A percentile compares a stretch with the other conserved stretches of the same genome.
phyloP scores from a whole-genome alignment of 148 eudicot genomes.

The Salicornia ramosissima region DNA sequence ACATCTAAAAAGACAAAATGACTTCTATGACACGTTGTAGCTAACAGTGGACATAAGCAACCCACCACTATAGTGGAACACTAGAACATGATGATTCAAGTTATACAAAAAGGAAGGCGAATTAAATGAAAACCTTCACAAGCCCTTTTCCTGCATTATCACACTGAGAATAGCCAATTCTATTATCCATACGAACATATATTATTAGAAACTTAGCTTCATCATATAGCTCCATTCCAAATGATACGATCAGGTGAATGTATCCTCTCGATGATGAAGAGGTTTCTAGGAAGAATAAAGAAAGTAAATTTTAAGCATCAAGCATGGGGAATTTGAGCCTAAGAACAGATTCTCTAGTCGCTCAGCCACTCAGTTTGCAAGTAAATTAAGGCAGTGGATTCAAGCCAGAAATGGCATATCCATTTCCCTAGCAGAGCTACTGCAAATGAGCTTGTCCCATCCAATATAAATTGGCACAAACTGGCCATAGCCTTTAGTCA shows the following conservation, averaged over 20 bases:
- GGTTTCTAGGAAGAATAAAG: not conserved
- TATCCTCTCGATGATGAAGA: not conserved
- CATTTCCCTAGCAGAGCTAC: too few relatives aligned
- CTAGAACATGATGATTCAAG: not conserved
- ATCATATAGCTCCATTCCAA: not conserved
- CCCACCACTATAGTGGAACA: too few relatives aligned
- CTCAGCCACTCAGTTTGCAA: not conserved
- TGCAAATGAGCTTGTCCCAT: not conserved
- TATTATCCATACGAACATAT: not conserved
- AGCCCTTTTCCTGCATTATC: not conserved
- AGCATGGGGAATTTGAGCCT: not conserved
- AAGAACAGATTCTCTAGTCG: not conserved
- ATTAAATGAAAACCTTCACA: not conserved
- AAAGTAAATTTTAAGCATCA: not conserved
- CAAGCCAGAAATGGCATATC: not conserved
- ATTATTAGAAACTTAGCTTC: not conserved
- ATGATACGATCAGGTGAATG: not conserved
- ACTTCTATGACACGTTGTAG: not conserved
- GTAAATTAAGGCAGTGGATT: not conserved
- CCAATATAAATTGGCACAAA: not conserved
- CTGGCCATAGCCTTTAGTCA: not conserved
- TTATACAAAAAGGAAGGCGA: not conserved
- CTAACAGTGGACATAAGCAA: not conserved
- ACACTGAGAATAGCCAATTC: too few relatives aligned
- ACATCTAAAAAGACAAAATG: not conserved